Base-by-base conservation (phyloP, 1,284 basidiomycete species). In the Earliella scabrosa region DNA sequence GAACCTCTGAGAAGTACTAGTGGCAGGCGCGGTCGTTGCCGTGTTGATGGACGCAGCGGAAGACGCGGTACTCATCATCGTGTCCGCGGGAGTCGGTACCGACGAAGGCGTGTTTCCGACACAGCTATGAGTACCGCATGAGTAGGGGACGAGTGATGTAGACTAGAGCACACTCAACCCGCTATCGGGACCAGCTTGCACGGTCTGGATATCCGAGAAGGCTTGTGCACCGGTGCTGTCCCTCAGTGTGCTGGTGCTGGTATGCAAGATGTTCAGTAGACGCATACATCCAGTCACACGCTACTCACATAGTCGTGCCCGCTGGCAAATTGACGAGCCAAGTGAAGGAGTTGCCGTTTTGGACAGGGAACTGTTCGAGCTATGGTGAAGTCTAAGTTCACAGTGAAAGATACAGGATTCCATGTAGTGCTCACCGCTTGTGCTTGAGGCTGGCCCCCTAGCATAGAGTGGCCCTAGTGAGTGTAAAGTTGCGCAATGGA, bases 311-410 rank as follows among this genome's bases (percentile, higher is more conserved):
- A 38, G 71, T 64, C 29, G 82, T 84, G 34, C 78, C 80, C 0
- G 74, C 47, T 2, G 70, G 59, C 21, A 92, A 66, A 69, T 90
- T 78, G 47, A 85, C 86, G 14, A 45, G 71, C 90, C 90, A 93
- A 13, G 88, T 89, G 61, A 76, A 65, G 35, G 67, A 71, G 13
- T 72, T 82, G 1, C 75, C 80, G 6, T 65, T 64, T 59, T 81
- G 79, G 4, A 69, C 53, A 18, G 80, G 75, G 67, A 90, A 87
- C 23, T 77, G 65, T 73, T 83, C 81, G 53, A 88, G 54, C 86
- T 86, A 44, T 21, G 46, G 3, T 4, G 52, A 31, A 32, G 31
- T 16, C 24, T 8, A 27, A 36, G 18, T n/a, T 50, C 45, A 38
- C 8, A 38, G 23, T 11, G 24, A 14, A 20, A 16, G 21, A 23